Percentiles rank a stretch among this genome's conserved stretches.
These are phyloP conservation scores for Termitomyces sp. DNA, from an alignment of 768 basidiomycete genomes.

Conservation along the genomic window DNA sequence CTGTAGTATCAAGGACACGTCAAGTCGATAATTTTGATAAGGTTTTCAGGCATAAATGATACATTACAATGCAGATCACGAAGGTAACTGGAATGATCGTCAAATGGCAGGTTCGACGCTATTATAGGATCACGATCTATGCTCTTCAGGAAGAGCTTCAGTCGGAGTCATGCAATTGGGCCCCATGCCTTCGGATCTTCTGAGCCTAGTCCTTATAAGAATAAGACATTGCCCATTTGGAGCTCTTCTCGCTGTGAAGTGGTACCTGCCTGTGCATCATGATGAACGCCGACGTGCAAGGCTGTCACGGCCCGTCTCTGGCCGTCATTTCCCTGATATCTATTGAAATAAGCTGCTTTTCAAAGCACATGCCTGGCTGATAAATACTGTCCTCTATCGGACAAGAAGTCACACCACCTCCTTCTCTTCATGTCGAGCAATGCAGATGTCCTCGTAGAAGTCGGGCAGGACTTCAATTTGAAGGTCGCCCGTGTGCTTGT, in stretches of 20 bases:
- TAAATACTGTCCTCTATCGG: not conserved
- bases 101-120: too few relatives aligned
- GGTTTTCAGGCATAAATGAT: too few relatives aligned
- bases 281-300: not conserved
- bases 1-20: too few relatives aligned
- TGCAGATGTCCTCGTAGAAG: conserved; percentile 10
- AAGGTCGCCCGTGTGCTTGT: conserved; percentile 18
- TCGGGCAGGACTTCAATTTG: conserved; percentile 16
- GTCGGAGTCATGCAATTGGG: not conserved
- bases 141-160: not conserved
- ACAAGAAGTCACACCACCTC: not conserved
- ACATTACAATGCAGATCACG: too few relatives aligned
- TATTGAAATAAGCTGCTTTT: not conserved
- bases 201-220: not conserved
- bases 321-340: not conserved
- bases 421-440: conserved; percentile 12
- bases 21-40: too few relatives aligned
- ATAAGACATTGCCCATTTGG: not conserved
- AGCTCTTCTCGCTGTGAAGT: not conserved
- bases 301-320: not conserved
- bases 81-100: too few relatives aligned
- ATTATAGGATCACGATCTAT: too few relatives aligned
- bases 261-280: not conserved
- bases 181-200: not conserved
- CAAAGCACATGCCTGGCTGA: not conserved